These are phyloP conservation scores for Lepidium africanum DNA, from an alignment of 345 rosid species.

Conservation along the genomic window DNA sequence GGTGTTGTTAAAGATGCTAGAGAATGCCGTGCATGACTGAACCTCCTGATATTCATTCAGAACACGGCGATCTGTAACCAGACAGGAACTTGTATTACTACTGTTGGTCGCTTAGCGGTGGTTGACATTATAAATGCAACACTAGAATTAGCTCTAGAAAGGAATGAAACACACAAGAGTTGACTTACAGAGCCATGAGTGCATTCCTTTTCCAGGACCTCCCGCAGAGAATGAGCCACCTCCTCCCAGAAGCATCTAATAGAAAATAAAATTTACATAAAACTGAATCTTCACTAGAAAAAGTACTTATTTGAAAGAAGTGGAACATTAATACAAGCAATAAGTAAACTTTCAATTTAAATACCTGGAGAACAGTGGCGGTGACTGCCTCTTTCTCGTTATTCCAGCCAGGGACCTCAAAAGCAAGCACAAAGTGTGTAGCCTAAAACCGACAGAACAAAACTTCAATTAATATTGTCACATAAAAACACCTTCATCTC, in stretches of 20 bases:
- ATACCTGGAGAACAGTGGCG: slow-evolving; percentile 73
- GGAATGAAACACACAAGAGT: not conserved
- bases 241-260: slow-evolving; percentile 93
- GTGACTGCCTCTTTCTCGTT: slow-evolving; percentile 52
- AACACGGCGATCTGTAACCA: slow-evolving; percentile 49
- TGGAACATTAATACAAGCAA: not conserved
- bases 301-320: not conserved
- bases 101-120: not conserved
- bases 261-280: not conserved
- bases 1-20: slow-evolving; percentile 56
- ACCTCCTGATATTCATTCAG: slow-evolving; percentile 49
- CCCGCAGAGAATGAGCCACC: slow-evolving; percentile 98
- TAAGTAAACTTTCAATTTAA: not conserved
- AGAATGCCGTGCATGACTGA: slow-evolving; percentile 69
- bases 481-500: not conserved
- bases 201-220: slow-evolving; percentile 99
- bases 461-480: not conserved
- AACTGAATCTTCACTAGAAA: not conserved
- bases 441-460: slow-evolving; percentile 20
- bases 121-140: not conserved
- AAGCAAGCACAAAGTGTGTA: slow-evolving; percentile 71
- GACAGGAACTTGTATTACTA: not conserved
- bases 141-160: not conserved
- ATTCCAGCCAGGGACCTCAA: slow-evolving; percentile 74
- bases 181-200: slow-evolving; percentile 83